Percentiles rank a stretch among this genome's conserved stretches.
Conservation (phyloP, 768 basidiomycete species). For the Boletus subcaerulescens region DNA sequence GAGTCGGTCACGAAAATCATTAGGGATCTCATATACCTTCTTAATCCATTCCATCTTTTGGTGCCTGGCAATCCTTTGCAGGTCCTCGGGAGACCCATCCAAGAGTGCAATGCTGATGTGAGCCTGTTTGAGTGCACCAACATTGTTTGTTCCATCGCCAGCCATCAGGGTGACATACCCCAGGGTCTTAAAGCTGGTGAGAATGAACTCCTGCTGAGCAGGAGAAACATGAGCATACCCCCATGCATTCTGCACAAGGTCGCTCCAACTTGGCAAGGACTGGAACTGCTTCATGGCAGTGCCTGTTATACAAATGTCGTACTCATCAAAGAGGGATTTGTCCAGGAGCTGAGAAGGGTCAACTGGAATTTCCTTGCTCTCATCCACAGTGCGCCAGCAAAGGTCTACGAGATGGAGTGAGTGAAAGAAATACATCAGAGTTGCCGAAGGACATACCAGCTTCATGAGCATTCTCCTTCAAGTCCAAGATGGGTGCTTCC, state of each 20-base stretch:
- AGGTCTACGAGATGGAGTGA: slow-evolving; percentile 53
- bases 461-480: slow-evolving; percentile 74
- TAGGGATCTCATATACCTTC: slow-evolving; percentile 97
- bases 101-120: slow-evolving; percentile 93
- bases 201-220: slow-evolving; percentile 90
- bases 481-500: slow-evolving; percentile 88
- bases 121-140: slow-evolving; percentile 96
- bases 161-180: slow-evolving; percentile 97
- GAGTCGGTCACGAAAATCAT: too few relatives aligned
- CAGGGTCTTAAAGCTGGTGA: slow-evolving; percentile 83
- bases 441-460: slow-evolving; percentile 47
- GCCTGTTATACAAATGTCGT: slow-evolving; percentile 97
- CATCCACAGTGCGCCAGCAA: slow-evolving; percentile 92
- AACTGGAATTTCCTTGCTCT: slow-evolving; percentile 83
- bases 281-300: slow-evolving; percentile 88
- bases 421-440: background rate
- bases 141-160: slow-evolving; percentile 98
- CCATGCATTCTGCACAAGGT: slow-evolving; percentile 93
- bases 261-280: slow-evolving; percentile 62
- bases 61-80: slow-evolving; percentile 91
- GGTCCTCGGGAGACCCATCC: slow-evolving; percentile 87
- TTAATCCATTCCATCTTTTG: slow-evolving; percentile 88
- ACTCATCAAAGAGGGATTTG: slow-evolving; percentile 69
- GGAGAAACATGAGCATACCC: slow-evolving; percentile 98
- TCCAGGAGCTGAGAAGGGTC: slow-evolving; percentile 80